Base-by-base conservation (phyloP, 2,329 filamentous ascomycete genomes). In the Paracoccidioides lutzii region DNA sequence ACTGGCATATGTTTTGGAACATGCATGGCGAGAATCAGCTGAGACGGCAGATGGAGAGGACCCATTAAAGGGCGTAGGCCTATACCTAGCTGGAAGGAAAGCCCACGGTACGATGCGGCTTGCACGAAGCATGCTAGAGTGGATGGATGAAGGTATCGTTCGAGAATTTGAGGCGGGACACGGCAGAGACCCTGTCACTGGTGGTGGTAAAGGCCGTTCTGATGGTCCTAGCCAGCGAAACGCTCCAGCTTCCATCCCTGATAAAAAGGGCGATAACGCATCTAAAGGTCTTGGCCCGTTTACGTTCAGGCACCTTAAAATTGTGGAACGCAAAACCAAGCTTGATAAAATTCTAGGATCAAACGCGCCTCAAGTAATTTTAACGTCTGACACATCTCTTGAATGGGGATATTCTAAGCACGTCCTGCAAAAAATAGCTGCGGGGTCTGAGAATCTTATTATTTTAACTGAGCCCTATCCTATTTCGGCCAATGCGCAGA, bases 111-210 rank as follows among this genome's bases (percentile, higher is more conserved):
- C 90, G 0, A 87, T 97, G 78, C 81, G 89, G 53, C 88, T 96
- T 62, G 88, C 91, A 32, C 81, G 90, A 61, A 96, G 91, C 69
- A 95, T 98, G 88, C 76, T 98, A 37, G 93, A 98, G 67, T 98
- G 93, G 93, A 97, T 98, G 90, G 90, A 97, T 66, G 90, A 96
- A 65, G 85, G 84, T 57, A 94, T 98, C 57, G 86, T 95, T 44
- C 84, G 90, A 55, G 91, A 97, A 64, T 94, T 95, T 59, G 90
- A 95, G 67, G 83, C 85, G 14, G 76, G 71, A 1, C 71, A 74
- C 57, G 71, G 72, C 40, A 68, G 66, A 30, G 71, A 74, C 55
- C 66, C 64, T 53, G 41, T 53, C 4, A 63, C 64, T 5, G 57
- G 58, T 4, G 62, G 63, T 8, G 64, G 65, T n/a, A 70, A 73